These are phyloP conservation scores for Chionographis japonica DNA, from an alignment of 106 monocot genomes.

Conservation along the genomic window DNA sequence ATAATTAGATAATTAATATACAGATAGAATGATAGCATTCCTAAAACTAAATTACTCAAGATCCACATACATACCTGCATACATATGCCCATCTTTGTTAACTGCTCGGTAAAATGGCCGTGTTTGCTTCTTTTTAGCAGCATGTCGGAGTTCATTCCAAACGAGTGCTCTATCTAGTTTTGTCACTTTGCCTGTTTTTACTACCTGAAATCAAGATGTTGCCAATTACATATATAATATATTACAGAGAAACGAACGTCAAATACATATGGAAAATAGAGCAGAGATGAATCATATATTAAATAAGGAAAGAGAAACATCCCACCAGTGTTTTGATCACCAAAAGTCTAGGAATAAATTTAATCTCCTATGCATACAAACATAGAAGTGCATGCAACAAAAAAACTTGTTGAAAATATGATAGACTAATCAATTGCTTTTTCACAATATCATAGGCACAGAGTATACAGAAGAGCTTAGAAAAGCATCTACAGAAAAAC, in stretches of 20 bases:
- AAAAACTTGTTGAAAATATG: too few species aligned
- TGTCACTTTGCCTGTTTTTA: constrained; percentile 60
- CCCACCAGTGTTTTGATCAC: too few species aligned
- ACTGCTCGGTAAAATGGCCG: constrained; percentile 83
- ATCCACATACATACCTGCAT: constrained; percentile 69
- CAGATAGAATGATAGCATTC: neutral
- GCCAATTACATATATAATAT: neutral
- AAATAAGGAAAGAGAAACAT: too few species aligned
- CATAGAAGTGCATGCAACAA: too few species aligned
- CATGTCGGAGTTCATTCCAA: constrained; percentile 74
- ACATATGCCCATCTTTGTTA: constrained; percentile 71
- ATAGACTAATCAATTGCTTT: too few species aligned
- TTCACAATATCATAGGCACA: too few species aligned
- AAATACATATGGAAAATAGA: neutral
- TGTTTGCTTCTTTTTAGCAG: constrained; percentile 64
- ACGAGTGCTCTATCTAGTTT: constrained; percentile 59
- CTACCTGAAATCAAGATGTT: constrained; percentile 49
- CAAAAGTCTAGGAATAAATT: too few species aligned
- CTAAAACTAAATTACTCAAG: neutral
- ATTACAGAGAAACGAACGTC: neutral
- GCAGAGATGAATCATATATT: neutral
- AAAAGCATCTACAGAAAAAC: too few species aligned
- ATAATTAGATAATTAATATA: neutral
- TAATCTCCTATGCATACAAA: too few species aligned
- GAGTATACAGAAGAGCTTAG: too few species aligned